These are phyloP conservation scores for Xenosphaeropsis pyriputrescens DNA, from an alignment of 2,329 filamentous ascomycete genomes.

Conservation along the genomic window DNA sequence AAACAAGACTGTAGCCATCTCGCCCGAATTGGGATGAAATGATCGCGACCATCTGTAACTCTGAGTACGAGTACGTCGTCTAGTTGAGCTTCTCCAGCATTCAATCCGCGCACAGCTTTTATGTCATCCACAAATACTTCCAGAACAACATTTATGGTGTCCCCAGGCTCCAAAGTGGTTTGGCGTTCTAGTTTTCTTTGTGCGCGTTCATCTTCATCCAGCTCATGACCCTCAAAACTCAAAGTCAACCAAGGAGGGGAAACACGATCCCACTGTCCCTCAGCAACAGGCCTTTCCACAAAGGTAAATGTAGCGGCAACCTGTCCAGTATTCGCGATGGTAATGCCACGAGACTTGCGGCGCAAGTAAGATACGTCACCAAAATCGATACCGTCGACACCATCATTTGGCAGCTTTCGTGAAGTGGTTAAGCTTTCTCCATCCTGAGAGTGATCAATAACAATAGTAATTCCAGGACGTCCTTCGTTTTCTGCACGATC, in stretches of 20 bases:
- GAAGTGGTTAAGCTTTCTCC: constrained; percentile 14
- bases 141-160: constrained; percentile 59
- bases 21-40: constrained; percentile 74
- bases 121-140: constrained; percentile 51
- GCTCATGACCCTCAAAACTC: constrained; percentile 40
- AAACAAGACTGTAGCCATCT: constrained; percentile 73
- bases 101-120: constrained; percentile 52
- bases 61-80: constrained; percentile 84
- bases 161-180: constrained; percentile 69
- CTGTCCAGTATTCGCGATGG: constrained; percentile 82
- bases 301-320: constrained; percentile 71
- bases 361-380: constrained; percentile 59
- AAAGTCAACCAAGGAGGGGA: constrained; percentile 57
- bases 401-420: constrained; percentile 10
- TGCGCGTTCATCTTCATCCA: constrained; percentile 13
- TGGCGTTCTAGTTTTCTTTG: constrained; percentile 9
- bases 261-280: constrained; percentile 21
- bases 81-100: constrained; percentile 47
- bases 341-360: constrained; percentile 51
- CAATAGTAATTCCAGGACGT: constrained; percentile 66
- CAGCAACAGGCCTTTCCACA: constrained; percentile 56
- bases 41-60: constrained; percentile 71
- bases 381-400: constrained; percentile 53
- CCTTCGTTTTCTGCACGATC: constrained; percentile 88
- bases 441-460: constrained; percentile 49